Conservation (phyloP, 768 basidiomycete species). For the Coprinellus aureogranulatus region DNA sequence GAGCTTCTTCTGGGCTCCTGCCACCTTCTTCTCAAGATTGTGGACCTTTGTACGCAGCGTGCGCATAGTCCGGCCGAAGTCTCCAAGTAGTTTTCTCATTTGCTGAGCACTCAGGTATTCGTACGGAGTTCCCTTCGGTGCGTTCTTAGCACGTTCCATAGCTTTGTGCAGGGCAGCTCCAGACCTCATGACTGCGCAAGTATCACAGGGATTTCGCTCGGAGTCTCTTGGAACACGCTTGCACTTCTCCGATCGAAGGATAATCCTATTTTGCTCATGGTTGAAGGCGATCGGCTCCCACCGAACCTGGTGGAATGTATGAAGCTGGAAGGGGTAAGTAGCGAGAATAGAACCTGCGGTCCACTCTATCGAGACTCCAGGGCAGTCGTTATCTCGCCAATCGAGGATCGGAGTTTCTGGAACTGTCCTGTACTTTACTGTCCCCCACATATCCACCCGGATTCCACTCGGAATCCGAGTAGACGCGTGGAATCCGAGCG, state of each 20-base stretch:
- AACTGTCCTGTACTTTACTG: too few species aligned
- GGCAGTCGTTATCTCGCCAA: background rate
- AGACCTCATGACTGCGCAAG: background rate
- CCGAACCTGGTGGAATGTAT: background rate
- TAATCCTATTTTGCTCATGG: background rate
- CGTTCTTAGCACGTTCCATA: background rate
- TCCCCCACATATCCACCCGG: too few species aligned
- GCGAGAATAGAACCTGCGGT: background rate
- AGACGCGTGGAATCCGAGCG: too few species aligned
- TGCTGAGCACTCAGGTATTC: background rate
- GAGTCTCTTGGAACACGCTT: background rate
- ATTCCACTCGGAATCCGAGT: too few species aligned
- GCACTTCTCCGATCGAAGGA: background rate
- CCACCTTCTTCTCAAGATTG: background rate
- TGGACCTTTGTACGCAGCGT: background rate
- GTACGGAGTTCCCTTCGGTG: background rate
- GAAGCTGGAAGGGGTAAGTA: background rate
- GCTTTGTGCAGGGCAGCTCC: background rate
- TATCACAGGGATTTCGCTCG: background rate
- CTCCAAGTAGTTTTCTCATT: background rate
- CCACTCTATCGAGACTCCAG: background rate
- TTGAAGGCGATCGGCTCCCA: background rate
- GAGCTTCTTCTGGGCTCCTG: background rate
- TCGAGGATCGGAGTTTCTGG: too few species aligned
- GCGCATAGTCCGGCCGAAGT: background rate